A percentile compares a stretch with the other conserved stretches of the same genome.
phyloP scores from a whole-genome alignment of 164 flowering plant species.

The Warburgia ugandensis region DNA sequence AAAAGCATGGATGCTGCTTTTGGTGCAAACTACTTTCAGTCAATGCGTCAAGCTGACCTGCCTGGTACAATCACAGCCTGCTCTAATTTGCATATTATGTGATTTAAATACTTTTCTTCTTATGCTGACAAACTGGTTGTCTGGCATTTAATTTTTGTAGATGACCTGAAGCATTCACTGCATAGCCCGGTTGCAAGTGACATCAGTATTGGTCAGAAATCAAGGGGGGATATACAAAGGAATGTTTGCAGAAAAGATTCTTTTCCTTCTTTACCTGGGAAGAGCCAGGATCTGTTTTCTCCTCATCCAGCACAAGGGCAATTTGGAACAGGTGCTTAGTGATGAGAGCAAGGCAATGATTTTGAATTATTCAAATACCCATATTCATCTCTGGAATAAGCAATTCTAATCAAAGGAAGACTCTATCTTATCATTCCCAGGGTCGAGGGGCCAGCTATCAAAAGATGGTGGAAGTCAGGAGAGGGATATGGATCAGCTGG shows the following conservation, averaged over 20 bases:
- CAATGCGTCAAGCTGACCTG: slow-evolving; percentile 11
- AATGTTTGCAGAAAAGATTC: slow-evolving; percentile 3
- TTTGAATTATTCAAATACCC: too few species aligned
- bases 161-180: slow-evolving; percentile 4
- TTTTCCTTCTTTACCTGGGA: background rate
- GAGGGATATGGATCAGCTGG: slow-evolving; percentile 18
- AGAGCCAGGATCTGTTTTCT: slow-evolving; percentile 10
- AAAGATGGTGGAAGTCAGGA: slow-evolving; percentile 11
- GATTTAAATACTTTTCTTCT: background rate
- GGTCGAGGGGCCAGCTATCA: background rate
- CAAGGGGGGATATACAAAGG: slow-evolving; percentile 1
- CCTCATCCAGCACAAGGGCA: too few species aligned
- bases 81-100: background rate
- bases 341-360: too few species aligned
- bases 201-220: background rate
- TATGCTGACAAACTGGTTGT: background rate
- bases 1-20: slow-evolving; percentile 43
- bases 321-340: too few species aligned
- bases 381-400: too few species aligned
- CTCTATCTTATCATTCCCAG: too few species aligned
- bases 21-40: slow-evolving; percentile 19
- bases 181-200: background rate
- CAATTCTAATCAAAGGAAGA: too few species aligned
- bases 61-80: slow-evolving; percentile 20
- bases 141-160: slow-evolving; percentile 7